phyloP scores from a whole-genome alignment of 495 filamentous ascomycete genomes.

The Evansstolkia leycettana region DNA sequence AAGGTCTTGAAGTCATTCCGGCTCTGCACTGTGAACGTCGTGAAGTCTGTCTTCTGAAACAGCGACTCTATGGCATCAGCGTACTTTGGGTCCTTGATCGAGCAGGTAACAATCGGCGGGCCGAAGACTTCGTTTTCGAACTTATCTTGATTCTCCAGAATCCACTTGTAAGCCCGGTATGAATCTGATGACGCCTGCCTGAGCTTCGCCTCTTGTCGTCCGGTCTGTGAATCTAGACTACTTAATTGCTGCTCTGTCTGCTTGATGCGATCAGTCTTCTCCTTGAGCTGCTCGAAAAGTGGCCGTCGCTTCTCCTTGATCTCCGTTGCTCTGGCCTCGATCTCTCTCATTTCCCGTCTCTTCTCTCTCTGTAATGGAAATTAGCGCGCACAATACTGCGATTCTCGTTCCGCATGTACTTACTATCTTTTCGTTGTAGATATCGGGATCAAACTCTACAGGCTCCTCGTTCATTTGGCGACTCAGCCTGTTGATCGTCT shows the following conservation, averaged over 20 bases:
- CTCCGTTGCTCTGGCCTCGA: constrained; percentile 15
- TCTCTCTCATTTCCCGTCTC: constrained; percentile 19
- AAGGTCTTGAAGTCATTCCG: constrained; percentile 62
- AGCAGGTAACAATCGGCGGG: constrained; percentile 72
- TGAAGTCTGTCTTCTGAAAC: constrained; percentile 48
- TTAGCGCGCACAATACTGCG: constrained; percentile 11
- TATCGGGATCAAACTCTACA: constrained; percentile 39
- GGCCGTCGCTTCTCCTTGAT: constrained; percentile 17
- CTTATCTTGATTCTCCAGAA: constrained; percentile 52
- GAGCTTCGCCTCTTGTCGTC: constrained; percentile 59
- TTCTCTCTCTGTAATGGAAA: constrained; percentile 21
- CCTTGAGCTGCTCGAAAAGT: constrained; percentile 12
- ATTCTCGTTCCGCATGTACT: constrained; percentile 7
- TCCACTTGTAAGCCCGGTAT: constrained; percentile 63
- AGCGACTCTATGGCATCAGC: constrained; percentile 63
- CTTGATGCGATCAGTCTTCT: constrained; percentile 17
- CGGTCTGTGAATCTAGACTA: constrained; percentile 59
- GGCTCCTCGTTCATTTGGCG: constrained; percentile 36
- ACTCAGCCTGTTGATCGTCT: constrained; percentile 30
- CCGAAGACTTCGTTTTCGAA: constrained; percentile 80
- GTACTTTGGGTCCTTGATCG: constrained; percentile 62
- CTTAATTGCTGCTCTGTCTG: constrained; percentile 37
- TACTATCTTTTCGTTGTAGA: constrained; percentile 39
- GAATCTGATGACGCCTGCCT: constrained; percentile 45
- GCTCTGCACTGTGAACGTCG: constrained; percentile 66